phyloP scores from a whole-genome alignment of 176 grass and related monocot genomes.

The Avena atlantica region DNA sequence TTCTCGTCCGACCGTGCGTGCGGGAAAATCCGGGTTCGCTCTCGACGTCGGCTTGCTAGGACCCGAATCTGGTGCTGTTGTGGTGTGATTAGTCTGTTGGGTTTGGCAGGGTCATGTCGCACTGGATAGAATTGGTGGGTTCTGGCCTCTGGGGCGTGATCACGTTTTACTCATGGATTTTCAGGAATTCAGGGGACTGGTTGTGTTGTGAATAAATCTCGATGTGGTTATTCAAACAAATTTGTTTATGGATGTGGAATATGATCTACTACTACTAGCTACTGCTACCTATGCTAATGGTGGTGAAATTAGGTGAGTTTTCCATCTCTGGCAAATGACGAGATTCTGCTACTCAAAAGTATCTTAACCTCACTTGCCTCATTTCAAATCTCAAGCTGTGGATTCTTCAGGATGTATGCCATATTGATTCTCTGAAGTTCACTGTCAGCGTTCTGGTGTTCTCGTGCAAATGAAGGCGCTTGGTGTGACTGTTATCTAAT shows the following conservation, averaged over 20 bases:
- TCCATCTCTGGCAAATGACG: not conserved
- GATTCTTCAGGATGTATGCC: not conserved
- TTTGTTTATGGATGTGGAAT: not conserved
- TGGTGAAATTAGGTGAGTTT: not conserved
- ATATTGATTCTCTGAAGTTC: slow-evolving; percentile 22
- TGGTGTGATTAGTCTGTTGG: not conserved
- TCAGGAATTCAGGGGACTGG: not conserved
- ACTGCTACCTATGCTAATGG: not conserved
- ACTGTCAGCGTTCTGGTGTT: not conserved
- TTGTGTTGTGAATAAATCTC: not conserved
- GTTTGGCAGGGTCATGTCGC: not conserved
- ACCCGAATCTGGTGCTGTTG: not conserved
- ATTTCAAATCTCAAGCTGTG: not conserved
- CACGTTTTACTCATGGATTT: not conserved
- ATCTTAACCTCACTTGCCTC: not conserved
- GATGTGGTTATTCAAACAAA: not conserved
- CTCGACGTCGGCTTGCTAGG: not conserved
- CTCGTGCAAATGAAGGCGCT: not conserved
- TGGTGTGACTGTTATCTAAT: slow-evolving; percentile 1
- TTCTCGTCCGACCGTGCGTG: not conserved
- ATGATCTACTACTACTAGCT: slow-evolving; percentile 26
- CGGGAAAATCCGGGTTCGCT: not conserved
- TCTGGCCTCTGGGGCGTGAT: not conserved
- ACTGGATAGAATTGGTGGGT: not conserved
- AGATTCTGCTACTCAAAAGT: not conserved